phyloP scores from a whole-genome alignment of 768 basidiomycete species.

The Termitomyces sp. region DNA sequence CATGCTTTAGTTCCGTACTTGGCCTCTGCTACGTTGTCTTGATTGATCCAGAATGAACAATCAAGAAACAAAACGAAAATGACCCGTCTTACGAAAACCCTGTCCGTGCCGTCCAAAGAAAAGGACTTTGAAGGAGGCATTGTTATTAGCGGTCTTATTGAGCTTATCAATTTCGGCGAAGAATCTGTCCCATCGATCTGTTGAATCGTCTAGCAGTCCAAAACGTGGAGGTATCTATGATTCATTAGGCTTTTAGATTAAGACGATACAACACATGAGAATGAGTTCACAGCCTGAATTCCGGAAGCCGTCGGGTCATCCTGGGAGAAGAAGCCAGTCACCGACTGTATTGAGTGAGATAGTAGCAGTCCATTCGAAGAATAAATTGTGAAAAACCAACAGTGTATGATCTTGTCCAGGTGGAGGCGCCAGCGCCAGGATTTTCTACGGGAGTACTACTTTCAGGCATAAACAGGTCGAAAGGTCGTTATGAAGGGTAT shows the following conservation, averaged over 20 bases:
- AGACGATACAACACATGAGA: no score
- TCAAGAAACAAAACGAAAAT: background rate
- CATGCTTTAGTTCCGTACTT: slow-evolving; percentile 59
- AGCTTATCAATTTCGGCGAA: slow-evolving; percentile 33
- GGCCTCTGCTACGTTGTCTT: slow-evolving; percentile 64
- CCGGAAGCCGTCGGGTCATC: background rate
- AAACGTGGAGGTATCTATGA: slow-evolving; percentile 51
- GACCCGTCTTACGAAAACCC: slow-evolving; percentile 54
- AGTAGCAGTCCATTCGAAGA: background rate
- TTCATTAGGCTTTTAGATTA: background rate
- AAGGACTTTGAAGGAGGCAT: slow-evolving; percentile 54
- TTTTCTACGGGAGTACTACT: background rate
- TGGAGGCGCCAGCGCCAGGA: no score
- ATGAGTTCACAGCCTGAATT: slow-evolving; percentile 1
- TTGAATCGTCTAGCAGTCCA: slow-evolving; percentile 50
- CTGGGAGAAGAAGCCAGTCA: slow-evolving; percentile 7
- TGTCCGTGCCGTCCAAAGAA: slow-evolving; percentile 69
- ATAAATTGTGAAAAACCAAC: background rate
- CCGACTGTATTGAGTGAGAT: background rate
- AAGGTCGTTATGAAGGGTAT: background rate
- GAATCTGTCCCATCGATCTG: slow-evolving; percentile 48
- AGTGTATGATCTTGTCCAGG: background rate
- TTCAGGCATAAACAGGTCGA: background rate
- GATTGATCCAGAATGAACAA: background rate
- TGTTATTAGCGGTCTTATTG: slow-evolving; percentile 33